Evolutionary conservation across 2,329 filamentous ascomycete species (phyloP).

Genomic region (Aureobasidium lini): DNA sequence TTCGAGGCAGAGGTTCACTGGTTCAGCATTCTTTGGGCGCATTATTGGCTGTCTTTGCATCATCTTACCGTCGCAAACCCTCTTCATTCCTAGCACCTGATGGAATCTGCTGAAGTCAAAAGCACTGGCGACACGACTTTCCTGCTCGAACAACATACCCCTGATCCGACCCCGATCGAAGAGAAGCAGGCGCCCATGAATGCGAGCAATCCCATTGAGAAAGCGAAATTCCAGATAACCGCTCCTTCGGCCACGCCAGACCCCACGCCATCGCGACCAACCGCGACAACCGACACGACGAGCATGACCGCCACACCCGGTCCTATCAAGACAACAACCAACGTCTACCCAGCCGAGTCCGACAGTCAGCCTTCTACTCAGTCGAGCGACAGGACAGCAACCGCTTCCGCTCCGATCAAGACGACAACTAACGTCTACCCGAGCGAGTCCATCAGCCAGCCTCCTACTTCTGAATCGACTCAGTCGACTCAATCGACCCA

Average conservation of each 20-base stretch:
- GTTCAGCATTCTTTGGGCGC: neutral
- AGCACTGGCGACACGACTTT: constrained; percentile 12
- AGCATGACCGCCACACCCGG: neutral
- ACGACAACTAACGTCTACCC: too few relatives aligned
- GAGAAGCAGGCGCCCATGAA: neutral
- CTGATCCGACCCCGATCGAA: neutral
- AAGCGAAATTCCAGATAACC: neutral
- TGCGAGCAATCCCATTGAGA: neutral
- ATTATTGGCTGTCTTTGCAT: neutral
- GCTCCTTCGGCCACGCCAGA: neutral
- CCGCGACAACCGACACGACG: neutral
- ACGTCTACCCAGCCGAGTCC: neutral
- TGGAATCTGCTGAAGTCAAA: constrained; percentile 5
- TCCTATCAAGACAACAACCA: neutral
- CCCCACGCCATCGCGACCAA: neutral
- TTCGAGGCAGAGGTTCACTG: too few relatives aligned
- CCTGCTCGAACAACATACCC: constrained; percentile 9
- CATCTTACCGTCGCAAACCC: neutral
- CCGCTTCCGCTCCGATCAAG: too few relatives aligned
- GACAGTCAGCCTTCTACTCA: too few relatives aligned
- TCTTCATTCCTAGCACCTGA: constrained; percentile 3
- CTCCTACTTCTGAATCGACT: too few relatives aligned
- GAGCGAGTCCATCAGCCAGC: neutral
- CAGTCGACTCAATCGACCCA: too few relatives aligned
- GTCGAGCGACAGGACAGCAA: too few relatives aligned